Evolutionary conservation across 768 basidiomycete species (phyloP), one percentile per base, ranked within the genome.

Genomic region (Cyclocybe cylindracea): DNA sequence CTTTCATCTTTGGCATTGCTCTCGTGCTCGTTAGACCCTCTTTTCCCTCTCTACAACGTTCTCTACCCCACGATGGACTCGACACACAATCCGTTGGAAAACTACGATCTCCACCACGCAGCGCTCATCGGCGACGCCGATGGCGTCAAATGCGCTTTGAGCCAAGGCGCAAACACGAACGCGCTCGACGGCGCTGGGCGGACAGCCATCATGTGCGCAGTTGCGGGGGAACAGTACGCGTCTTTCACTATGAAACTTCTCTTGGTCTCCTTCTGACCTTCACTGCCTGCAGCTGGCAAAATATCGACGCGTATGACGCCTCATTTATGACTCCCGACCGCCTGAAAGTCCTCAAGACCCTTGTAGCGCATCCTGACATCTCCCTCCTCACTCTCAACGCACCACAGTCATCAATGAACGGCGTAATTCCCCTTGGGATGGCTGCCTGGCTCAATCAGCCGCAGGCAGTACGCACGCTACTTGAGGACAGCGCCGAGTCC

Each of bases 381-480:
- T 84, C 87, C 8, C 72, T 92, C 10, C 78, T 79, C 62, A 84
- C 86, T 13, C 71, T 92, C 38, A 91, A 92, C 64, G 82, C 85
- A n/a, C 85, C 89, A 0, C 85, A 86, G 46, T 71, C 73, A 53
- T 79, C 82, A 2, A 82, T 86, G 73, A 83, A 82, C 47, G 87
- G 88, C 33, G 87, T 89, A 7, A 86, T 87, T 1, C 88, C 89
- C 9, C 78, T 92, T 11, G 85, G 87, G 4, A 83, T 89, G 75
- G 87, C 89, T 6, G 83, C 89, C 1, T 91, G 88, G 87, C 75
- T 91, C 14, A 84, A 89, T 59, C 70, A 80, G 66, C 78, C 80
- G 9, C 68, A 78, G 11, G 77, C 73, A 19, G 86, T 91, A n/a
- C 73, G 73, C 49, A 59, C 83, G 38, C 70, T 91, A n/a, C 76